Base-by-base conservation (phyloP, 2,329 filamentous ascomycete species). In the Nemania sp. region DNA sequence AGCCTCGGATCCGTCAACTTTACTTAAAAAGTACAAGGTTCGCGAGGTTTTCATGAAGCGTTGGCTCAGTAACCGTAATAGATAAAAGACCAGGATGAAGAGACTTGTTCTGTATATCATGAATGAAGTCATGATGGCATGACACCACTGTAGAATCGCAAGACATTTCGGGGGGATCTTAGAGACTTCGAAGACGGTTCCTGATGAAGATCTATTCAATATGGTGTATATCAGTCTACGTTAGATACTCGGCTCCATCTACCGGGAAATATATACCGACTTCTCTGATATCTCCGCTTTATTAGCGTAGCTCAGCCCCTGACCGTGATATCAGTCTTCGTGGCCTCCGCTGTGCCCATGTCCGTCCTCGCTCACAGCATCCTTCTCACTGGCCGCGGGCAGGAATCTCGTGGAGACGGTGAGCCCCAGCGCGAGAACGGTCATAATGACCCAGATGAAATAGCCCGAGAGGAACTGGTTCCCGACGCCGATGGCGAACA, bases 31-130 rank as follows among this genome's bases (percentile, higher is more conserved):
- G 56, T 97, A 96, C 73, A 88, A 82, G 67, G 83, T 97, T 20
- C 83, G 91, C 62, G 93, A 97, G 73, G 85, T 97, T 63, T 84
- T 90, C 63, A 80, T 97, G 55, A 90, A 87, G 77, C 83, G 94
- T 63, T 97, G 92, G 92, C 86, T 90, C 50, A 88, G 88, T 51
- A 96, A 96, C 74, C 83, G 93, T 42, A 94, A 87, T 74, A 76
- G 80, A 57, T 57, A 12, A 40, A 71, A 47, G 67, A n/a, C n/a
- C 29, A 29, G 4, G 7, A 29, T 29, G 25, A 7, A 29, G 25
- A 29, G 25, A 48, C 17, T 40, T 40, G 18, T 53, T 9, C 49
- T 15, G 50, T 54, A 40, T 54, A 59, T 55, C 20, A 59, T 57
- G 43, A 43, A 29, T 29, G 25, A 29, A 4, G 25, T 7, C 3